These are phyloP conservation scores for Gaeumannomyces sp. DNA, from an alignment of 2,329 filamentous ascomycete species.

Conservation along the genomic window DNA sequence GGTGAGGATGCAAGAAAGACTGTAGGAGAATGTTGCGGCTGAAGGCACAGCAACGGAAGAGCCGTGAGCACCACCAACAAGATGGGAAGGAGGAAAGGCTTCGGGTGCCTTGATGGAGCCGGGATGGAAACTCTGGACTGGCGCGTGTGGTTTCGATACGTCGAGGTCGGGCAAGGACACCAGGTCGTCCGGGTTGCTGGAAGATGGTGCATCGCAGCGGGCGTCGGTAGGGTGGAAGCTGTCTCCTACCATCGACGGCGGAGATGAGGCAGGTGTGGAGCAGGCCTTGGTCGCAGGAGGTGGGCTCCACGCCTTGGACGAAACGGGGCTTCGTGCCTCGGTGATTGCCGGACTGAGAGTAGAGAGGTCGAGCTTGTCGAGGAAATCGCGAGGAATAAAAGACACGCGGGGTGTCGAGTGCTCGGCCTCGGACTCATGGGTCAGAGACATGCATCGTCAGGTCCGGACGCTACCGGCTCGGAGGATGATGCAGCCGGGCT, in stretches of 20 bases:
- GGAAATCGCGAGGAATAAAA: conserved; percentile 8
- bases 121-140: background rate
- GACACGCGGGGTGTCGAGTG: background rate
- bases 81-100: background rate
- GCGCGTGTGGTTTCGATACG: background rate
- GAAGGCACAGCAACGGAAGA: background rate
- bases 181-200: background rate
- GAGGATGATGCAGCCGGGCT: background rate
- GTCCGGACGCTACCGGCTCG: background rate
- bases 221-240: too few relatives aligned
- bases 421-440: background rate
- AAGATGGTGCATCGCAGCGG: background rate
- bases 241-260: background rate
- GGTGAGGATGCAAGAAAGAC: background rate
- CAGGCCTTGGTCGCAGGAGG: background rate
- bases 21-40: background rate
- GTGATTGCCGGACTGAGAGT: background rate
- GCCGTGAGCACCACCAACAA: background rate
- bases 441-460: background rate
- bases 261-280: conserved; percentile 9
- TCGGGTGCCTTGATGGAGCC: background rate
- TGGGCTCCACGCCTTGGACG: background rate
- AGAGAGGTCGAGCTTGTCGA: conserved; percentile 6
- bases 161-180: background rate
- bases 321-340: background rate